Percentiles rank a stretch among this genome's conserved stretches.
These are phyloP conservation scores for Exserohilum turcica DNA, from an alignment of 2,329 filamentous ascomycete genomes.

Conservation along the genomic window DNA sequence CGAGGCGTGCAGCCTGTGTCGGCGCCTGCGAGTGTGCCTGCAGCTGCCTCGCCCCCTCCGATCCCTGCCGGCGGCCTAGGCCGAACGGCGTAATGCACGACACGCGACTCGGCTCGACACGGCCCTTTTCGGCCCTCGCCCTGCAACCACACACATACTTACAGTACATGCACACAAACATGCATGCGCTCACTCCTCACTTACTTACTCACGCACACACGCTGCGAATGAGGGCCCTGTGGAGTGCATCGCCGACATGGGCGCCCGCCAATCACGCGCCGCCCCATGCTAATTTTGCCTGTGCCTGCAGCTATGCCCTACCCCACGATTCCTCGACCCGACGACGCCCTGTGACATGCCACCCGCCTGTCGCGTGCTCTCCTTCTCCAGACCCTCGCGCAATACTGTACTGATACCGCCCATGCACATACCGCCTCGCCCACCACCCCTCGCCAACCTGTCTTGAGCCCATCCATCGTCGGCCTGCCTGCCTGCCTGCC, in stretches of 20 bases:
- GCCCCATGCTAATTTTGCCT: neutral
- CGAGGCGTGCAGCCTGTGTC: constrained; percentile 19
- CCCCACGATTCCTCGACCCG: neutral
- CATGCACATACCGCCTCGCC: no score
- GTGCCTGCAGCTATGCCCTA: neutral
- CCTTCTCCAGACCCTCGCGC: neutral
- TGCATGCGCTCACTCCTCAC: no score
- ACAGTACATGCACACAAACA: no score
- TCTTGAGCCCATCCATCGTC: no score
- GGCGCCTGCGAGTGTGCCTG: constrained; percentile 1
- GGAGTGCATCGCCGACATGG: constrained; percentile 16
- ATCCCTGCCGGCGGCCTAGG: constrained; percentile 18
- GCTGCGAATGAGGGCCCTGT: constrained; percentile 5
- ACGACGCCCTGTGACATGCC: neutral
- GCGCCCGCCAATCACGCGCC: constrained; percentile 12
- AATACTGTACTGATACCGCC: no score
- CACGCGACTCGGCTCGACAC: constrained; percentile 8
- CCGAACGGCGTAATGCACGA: constrained; percentile 23
- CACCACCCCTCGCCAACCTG: no score
- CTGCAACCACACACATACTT: no score
- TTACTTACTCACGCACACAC: neutral
- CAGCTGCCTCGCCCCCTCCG: constrained; percentile 9
- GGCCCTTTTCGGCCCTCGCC: no score
- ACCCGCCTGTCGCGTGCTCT: neutral
- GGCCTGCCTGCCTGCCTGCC: neutral